Evolutionary conservation across 306 rosid species (phyloP), one percentile per base, ranked within the genome.

Genomic region (Calophaca sinica): DNA sequence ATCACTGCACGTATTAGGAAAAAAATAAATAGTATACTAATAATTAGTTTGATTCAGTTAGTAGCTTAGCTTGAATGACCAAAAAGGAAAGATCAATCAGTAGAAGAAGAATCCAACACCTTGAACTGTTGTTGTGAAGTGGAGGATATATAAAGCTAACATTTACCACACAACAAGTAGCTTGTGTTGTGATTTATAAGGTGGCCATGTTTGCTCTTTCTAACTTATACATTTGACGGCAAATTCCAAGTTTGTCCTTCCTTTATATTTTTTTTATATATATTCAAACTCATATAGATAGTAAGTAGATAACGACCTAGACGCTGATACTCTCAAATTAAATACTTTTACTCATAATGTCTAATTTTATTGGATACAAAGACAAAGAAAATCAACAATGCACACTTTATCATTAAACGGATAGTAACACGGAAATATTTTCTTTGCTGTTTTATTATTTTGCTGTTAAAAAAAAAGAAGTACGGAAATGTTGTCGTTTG

Each of bases 201-300:
- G 49, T 71, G 45, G 45, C 3, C 14, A 68, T 7, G 76, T 80
- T 74, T 66, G 62, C n/a, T 59, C 20, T 57, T n/a, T 65, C 46
- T 72, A 45, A 68, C 75, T 64, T 64, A 48, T 20, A 41, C 70
- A 64, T 44, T 39, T 68, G 62, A 9, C 74, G n/a, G 26, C 41
- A 61, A 78, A 78, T 79, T 83, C 70, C 86, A 62, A 49, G 14
- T 70, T 79, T 72, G 84, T 46, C 74, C 61, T 60, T 60, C 7
- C 26, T 20, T 0, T 20, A 1, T 20, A 20, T 20, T 0, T 20
- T 0, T 20, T 44, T 44, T 44, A 42, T 60, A 7, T 33, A 53
- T 55, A 61, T 11, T 26, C 81, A 65, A 45, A 62, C 50, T 54
- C 64, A 48, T 62, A 67, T 51, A 38, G 62, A 79, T 5, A 14